Evolutionary conservation across 805 yeast genomes (phyloP).

Genomic region (Candida boleticola): DNA sequence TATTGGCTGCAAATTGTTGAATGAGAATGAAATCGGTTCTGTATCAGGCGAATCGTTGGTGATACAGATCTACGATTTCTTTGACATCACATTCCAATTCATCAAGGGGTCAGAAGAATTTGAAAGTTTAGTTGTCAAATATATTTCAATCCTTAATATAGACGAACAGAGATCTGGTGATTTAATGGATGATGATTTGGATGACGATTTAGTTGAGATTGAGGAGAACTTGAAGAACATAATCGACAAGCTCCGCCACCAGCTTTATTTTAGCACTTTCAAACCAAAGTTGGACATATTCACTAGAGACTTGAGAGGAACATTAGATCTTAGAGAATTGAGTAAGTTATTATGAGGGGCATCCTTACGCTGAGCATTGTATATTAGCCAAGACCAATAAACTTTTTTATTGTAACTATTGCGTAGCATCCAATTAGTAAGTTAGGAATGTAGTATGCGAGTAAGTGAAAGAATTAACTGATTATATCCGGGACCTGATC

Average conservation of each 20-base stretch:
- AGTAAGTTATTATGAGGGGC: conserved; percentile 34
- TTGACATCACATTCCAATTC: conserved; percentile 32
- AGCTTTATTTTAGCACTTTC: conserved; percentile 41
- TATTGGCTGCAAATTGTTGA: conserved; percentile 30
- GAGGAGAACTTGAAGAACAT: conserved; percentile 33
- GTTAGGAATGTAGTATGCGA: background rate
- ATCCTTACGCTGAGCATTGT: background rate
- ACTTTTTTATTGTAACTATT: too few species aligned
- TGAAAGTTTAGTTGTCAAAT: conserved; percentile 23
- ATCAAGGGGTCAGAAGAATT: conserved; percentile 36
- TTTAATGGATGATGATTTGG: conserved; percentile 15
- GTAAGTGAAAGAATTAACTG: too few species aligned
- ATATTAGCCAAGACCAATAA: too few species aligned
- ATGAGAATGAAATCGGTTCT: conserved; percentile 29
- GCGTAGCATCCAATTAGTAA: too few species aligned
- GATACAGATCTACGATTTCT: conserved; percentile 28
- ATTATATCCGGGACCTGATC: too few species aligned
- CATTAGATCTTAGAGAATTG: conserved; percentile 48
- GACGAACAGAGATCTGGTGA: conserved; percentile 12
- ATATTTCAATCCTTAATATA: conserved; percentile 26
- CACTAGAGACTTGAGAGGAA: conserved; percentile 52
- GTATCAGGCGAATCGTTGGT: conserved; percentile 26
- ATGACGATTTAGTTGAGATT: conserved; percentile 26
- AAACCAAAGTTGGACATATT: conserved; percentile 41
- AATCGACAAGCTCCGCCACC: conserved; percentile 37